Conservation (phyloP, 148 eudicot genomes). For the Amaranthus hypochondriacus region DNA sequence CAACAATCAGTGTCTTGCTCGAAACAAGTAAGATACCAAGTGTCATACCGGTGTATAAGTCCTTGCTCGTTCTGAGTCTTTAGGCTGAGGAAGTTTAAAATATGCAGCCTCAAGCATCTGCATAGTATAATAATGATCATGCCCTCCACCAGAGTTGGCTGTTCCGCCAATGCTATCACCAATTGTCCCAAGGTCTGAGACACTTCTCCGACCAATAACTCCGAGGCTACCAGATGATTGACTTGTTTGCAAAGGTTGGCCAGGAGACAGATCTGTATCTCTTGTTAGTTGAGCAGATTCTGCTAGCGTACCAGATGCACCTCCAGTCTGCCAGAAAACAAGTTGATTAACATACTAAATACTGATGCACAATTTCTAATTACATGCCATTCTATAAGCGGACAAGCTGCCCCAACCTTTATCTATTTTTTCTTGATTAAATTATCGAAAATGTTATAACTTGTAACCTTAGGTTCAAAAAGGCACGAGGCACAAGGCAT, state of each 20-base stretch:
- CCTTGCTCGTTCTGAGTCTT: constrained; percentile 89
- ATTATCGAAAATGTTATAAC: too few species aligned
- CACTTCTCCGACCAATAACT: constrained; percentile 91
- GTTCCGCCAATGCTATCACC: constrained; percentile 78
- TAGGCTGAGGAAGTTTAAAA: constrained; percentile 81
- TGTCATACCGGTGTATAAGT: constrained; percentile 76
- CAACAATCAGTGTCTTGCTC: constrained; percentile 4
- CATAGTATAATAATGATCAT: constrained; percentile 62
- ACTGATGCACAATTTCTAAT: not conserved
- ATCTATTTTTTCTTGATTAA: not conserved
- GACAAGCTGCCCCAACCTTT: not conserved
- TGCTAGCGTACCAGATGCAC: constrained; percentile 49
- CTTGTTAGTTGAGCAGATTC: constrained; percentile 56
- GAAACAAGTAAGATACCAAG: constrained; percentile 8
- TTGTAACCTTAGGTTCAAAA: too few species aligned
- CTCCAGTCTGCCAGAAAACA: constrained; percentile 47
- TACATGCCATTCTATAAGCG: not conserved
- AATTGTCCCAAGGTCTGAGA: constrained; percentile 85
- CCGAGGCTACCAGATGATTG: constrained; percentile 76
- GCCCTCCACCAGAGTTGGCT: constrained; percentile 55
- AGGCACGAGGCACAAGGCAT: too few species aligned
- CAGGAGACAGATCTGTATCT: constrained; percentile 85
- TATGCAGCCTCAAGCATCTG: constrained; percentile 95
- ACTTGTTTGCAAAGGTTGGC: constrained; percentile 74
- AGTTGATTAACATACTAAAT: not conserved